Base-by-base conservation (phyloP, 208 protist genomes). In the Leishmania tropica region DNA sequence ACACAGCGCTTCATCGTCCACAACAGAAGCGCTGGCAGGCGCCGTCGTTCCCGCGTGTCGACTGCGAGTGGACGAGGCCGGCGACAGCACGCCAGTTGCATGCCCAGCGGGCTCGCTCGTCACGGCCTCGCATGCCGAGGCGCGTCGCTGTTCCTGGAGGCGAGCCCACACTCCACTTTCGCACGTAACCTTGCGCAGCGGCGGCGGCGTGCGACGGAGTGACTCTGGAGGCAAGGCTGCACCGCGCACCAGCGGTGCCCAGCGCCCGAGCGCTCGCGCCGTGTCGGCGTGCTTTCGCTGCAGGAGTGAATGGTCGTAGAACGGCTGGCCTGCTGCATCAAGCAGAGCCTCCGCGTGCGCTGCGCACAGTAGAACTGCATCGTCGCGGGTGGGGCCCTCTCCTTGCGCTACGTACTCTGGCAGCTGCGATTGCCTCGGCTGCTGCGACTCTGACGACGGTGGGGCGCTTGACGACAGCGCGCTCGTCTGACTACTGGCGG, bases 281-380 rank as follows among this genome's bases (percentile, higher is more conserved):
- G 90, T 88, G 83, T 95, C 93, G 60, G 89, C 89, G 85, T 98
- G 95, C 68, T 90, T 93, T 48, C 83, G 78, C 85, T 98, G 95
- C 68, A 98, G 73, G 47, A 85, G 42, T 0, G 83, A 28, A 75
- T 96, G 81, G 76, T 98, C 93, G 84, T 96, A 98, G 45, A 95
- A 68, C 6, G 89, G 83, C 31, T 93, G 67, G 7, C 95, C 95
- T 35, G 95, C 75, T 17, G 91, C 83, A 74, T 98, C 95, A 45
- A 98, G 84, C 4, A 98, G 80, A 7, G 97, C 81, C 82, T 98
- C 93, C 11, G 93, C 92, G 72, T 98, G 95, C 75, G 95, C 89
- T 60, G 88, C 85, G 83, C 93, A 98, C 88, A 98, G 85, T 8
- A 91, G 67, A 45, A 92, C 5, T 15, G 95, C 88, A 17, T 96